phyloP scores from a whole-genome alignment of 2,329 filamentous ascomycete genomes.

The Aureobasidium sp. region DNA sequence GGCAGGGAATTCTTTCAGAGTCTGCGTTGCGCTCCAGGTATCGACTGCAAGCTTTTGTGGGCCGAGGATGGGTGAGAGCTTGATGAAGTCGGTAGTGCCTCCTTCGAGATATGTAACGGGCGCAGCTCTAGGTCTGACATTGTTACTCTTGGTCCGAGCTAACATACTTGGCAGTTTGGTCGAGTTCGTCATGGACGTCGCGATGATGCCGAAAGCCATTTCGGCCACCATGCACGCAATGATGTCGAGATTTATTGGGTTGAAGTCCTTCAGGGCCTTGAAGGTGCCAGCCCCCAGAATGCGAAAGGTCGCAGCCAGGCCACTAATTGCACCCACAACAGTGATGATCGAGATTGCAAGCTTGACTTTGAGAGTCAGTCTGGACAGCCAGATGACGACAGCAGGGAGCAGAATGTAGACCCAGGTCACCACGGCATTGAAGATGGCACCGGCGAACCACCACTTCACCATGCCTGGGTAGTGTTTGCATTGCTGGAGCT shows the following conservation, averaged over 20 bases:
- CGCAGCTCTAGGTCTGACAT: no score
- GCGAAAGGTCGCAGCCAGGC: slow-evolving; percentile 23
- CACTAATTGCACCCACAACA: slow-evolving; percentile 29
- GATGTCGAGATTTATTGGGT: slow-evolving; percentile 23
- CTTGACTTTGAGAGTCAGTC: slow-evolving; percentile 36
- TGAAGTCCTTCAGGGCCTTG: slow-evolving; percentile 21
- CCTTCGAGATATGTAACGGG: not conserved
- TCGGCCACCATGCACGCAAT: slow-evolving; percentile 28
- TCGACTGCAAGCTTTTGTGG: not conserved
- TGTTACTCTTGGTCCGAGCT: not conserved
- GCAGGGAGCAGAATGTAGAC: slow-evolving; percentile 34
- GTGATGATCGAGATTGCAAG: slow-evolving; percentile 36
- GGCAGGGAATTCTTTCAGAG: not conserved
- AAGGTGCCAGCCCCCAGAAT: slow-evolving; percentile 20
- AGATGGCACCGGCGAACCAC: slow-evolving; percentile 23
- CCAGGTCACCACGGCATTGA: slow-evolving; percentile 34
- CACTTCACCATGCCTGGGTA: slow-evolving; percentile 19
- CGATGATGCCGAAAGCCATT: slow-evolving; percentile 23
- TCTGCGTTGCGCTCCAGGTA: not conserved
- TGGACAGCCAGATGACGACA: slow-evolving; percentile 34
- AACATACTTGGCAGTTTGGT: slow-evolving; percentile 1
- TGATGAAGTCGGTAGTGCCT: not conserved
- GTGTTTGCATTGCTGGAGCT: slow-evolving; percentile 19
- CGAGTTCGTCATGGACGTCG: not conserved
- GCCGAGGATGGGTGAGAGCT: slow-evolving; percentile 3